Conservation (phyloP, 352 stramenopile species). For the Phytopythium mirpurense region DNA sequence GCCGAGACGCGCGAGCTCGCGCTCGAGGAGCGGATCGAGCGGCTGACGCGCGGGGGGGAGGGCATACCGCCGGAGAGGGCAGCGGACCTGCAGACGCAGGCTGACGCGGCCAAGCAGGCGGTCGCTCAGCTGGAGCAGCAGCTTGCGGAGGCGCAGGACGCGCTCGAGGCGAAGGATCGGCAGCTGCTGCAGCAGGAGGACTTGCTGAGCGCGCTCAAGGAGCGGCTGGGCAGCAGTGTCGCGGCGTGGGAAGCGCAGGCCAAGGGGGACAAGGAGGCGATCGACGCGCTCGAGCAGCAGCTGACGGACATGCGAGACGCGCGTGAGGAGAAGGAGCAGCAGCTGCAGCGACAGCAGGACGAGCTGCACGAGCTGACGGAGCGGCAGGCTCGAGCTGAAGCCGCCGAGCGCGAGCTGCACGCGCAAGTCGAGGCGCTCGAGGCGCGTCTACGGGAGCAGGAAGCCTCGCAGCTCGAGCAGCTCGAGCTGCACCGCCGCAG, state of each 20-base stretch:
- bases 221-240: constrained; percentile 12
- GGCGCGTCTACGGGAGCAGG: not conserved
- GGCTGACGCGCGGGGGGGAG: constrained; percentile 14
- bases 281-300: not conserved
- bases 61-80: too few species aligned
- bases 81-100: not conserved
- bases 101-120: too few species aligned
- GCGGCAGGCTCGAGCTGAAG: constrained; percentile 10
- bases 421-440: constrained; percentile 27
- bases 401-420: constrained; percentile 13
- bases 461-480: constrained; percentile 8
- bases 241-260: too few species aligned
- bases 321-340: constrained; percentile 10
- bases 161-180: too few species aligned
- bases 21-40: constrained; percentile 29
- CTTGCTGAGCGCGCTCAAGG: constrained; percentile 13
- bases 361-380: constrained; percentile 17
- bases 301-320: not conserved
- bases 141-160: constrained; percentile 8
- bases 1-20: constrained; percentile 31
- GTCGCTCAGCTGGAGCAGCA: constrained; percentile 34
- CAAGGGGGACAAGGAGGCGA: not conserved
- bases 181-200: not conserved
- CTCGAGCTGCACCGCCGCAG: constrained; percentile 33
- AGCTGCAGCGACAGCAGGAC: constrained; percentile 7